Percentiles rank a stretch among this genome's conserved stretches.
These are phyloP conservation scores for Coleophoma eucalyptorum DNA, from an alignment of 2,329 filamentous ascomycete genomes.

Conservation along the genomic window DNA sequence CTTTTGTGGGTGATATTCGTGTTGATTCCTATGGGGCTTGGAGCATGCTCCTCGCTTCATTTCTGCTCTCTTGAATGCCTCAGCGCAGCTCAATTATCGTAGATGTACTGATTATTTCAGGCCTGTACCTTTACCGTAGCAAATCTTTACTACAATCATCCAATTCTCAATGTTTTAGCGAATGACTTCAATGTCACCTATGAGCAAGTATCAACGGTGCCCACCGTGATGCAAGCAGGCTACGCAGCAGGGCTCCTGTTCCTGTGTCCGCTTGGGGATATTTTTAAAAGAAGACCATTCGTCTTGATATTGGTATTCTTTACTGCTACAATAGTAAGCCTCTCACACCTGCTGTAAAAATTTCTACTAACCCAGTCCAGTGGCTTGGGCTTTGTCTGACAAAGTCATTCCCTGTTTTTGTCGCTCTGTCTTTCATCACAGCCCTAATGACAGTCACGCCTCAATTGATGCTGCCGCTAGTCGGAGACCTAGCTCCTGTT, in stretches of 20 bases:
- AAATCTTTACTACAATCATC: conserved; percentile 79
- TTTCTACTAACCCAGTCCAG: conserved; percentile 21
- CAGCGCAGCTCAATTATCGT: no score
- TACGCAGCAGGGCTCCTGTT: conserved; percentile 73
- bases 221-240: conserved; percentile 75
- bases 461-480: conserved; percentile 74
- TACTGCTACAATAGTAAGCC: conserved; percentile 62
- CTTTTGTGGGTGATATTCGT: conserved; percentile 26
- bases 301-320: conserved; percentile 63
- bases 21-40: background rate
- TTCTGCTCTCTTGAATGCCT: no score
- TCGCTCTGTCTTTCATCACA: conserved; percentile 67
- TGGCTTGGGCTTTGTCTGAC: conserved; percentile 73
- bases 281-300: conserved; percentile 63
- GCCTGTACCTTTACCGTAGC: conserved; percentile 66
- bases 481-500: conserved; percentile 72
- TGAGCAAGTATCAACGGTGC: conserved; percentile 62
- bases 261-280: conserved; percentile 72
- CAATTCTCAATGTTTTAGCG: conserved; percentile 73
- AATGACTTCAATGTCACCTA: conserved; percentile 66
- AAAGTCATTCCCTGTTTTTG: conserved; percentile 58
- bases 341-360: background rate
- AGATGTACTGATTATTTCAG: conserved; percentile 25
- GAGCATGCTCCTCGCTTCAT: no score
- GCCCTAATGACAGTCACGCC: conserved; percentile 80